phyloP scores from a whole-genome alignment of 345 rosid genomes.

The Bruguiera sexangula region DNA sequence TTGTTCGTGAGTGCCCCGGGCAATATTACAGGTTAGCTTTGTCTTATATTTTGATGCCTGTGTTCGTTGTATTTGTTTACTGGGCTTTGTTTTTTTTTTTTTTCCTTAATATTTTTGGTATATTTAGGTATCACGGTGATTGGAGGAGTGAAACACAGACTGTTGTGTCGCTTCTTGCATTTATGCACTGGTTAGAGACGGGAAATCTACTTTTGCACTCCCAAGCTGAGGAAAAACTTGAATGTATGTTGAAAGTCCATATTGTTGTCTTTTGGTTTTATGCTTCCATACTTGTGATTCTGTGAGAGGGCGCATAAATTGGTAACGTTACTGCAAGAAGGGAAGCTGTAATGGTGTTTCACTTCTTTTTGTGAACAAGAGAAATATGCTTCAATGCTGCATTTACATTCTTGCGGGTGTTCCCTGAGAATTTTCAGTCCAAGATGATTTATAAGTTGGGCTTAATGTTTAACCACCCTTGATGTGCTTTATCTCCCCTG shows the following conservation, averaged over 20 bases:
- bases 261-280: background rate
- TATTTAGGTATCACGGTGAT: constrained; percentile 81
- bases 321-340: too few relatives aligned
- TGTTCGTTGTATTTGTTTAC: background rate
- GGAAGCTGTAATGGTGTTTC: too few relatives aligned
- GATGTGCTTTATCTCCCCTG: background rate
- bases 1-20: constrained; percentile 57
- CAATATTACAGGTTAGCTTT: constrained; percentile 67
- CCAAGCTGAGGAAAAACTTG: constrained; percentile 74
- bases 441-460: too few relatives aligned
- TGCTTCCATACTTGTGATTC: background rate
- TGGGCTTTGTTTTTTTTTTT: constrained; percentile 5
- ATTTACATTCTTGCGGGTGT: too few relatives aligned
- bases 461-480: background rate
- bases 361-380: too few relatives aligned
- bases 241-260: constrained; percentile 49
- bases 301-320: too few relatives aligned
- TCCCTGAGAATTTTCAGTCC: too few relatives aligned
- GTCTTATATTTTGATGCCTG: too few relatives aligned
- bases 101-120: constrained; percentile 3
- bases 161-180: constrained; percentile 80
- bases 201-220: constrained; percentile 71
- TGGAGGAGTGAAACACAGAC: constrained; percentile 91
- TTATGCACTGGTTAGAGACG: constrained; percentile 89
- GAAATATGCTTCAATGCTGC: too few relatives aligned